Evolutionary conservation across 352 stramenopile genomes (phyloP), one percentile per base, ranked within the genome.

Genomic region (Phytopythium helicoides): DNA sequence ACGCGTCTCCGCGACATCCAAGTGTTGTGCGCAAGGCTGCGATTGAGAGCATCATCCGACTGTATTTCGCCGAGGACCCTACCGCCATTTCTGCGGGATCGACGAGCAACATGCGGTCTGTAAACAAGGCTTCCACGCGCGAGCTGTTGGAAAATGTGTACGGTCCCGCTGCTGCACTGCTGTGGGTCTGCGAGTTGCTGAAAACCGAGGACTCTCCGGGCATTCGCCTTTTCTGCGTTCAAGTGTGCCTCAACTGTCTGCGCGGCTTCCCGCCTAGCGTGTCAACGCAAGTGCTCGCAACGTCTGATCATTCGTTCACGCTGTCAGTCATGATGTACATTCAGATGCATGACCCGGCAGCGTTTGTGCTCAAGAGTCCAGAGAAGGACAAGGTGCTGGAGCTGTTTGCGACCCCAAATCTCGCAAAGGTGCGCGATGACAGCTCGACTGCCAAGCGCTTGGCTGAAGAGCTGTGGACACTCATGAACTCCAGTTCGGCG

Each of bases 51-150:
- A 87, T 94, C 37, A 56, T 94, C 25, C 82, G 85, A 1, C 49
- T 94, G 12, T 92, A 88, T 58, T 94, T 94, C 54, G 73, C 81
- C 9, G 85, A 94, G 70, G 82, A 93, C 22, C 74, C 82, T 0
- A 74, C 39, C 21, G 60, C 42, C 19, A 48, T 58, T 14, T 4
- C n/a, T 22, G 14, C 16, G 19, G 23, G 48, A 19, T 3, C 54
- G 3, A 37, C 52, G n/a, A 72, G 61, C 8, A 70, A 26, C 14
- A 53, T 59, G 31, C 58, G 26, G n/a, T 38, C 54, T 40, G 21
- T 40, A 28, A 60, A 38, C 41, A 12, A 52, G 18, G 31, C 54
- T 28, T 56, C 57, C 1, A 47, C 58, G 14, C 40, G 51, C 1
- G 59, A 76, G 18, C 59, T 74, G 22, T 54, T 90, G 2, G 58